phyloP scores from a whole-genome alignment of 345 rosid genomes.

The Pelargonium nanum region DNA sequence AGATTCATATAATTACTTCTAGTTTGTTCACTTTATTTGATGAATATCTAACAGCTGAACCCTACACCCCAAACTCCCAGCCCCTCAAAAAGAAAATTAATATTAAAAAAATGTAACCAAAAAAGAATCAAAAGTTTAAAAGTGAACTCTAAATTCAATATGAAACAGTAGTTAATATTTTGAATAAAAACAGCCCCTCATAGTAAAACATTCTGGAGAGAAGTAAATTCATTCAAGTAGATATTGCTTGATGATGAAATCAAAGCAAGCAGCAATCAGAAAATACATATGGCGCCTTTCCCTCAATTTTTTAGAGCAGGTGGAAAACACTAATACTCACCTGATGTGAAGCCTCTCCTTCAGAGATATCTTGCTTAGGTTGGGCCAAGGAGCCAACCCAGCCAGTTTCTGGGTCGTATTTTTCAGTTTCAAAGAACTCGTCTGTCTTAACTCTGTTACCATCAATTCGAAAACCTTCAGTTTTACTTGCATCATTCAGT shows the following conservation, averaged over 20 bases:
- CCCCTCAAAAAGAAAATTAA: no score
- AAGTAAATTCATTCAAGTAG: no score
- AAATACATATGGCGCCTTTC: not conserved
- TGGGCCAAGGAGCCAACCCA: conserved; percentile 34
- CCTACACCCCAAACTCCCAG: no score
- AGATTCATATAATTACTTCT: no score
- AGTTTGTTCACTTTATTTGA: no score
- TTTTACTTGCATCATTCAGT: conserved; percentile 15
- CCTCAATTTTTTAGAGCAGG: not conserved
- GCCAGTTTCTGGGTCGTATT: conserved; percentile 30
- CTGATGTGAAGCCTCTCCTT: conserved; percentile 4
- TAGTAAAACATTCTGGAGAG: not conserved
- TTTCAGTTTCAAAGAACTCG: conserved; percentile 46
- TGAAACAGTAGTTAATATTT: no score
- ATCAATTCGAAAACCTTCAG: conserved; percentile 22
- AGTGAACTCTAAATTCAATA: no score
- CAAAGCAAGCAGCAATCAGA: not conserved
- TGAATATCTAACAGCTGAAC: no score
- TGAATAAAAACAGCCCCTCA: no score
- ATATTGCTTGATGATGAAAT: no score
- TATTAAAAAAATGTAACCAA: no score
- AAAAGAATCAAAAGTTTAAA: no score
- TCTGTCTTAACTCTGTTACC: conserved; percentile 23
- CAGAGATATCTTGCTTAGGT: conserved; percentile 9
- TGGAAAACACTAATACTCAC: not conserved